These are phyloP conservation scores for Aspergillus incahuasiensis DNA, from an alignment of 495 filamentous ascomycete species.

Conservation along the genomic window DNA sequence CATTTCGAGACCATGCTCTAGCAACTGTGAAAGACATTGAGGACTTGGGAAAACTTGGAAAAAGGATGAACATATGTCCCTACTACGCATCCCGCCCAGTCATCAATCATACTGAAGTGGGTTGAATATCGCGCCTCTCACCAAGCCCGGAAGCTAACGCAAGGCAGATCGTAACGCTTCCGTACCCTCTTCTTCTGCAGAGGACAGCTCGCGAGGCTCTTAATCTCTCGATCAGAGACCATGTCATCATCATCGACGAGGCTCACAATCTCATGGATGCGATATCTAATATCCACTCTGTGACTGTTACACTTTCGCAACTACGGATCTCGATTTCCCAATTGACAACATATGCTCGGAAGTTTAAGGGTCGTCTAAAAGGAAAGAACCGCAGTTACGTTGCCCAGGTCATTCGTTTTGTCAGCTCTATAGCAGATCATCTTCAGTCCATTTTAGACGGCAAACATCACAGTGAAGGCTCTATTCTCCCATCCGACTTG, in stretches of 20 bases:
- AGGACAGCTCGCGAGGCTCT: conserved; percentile 85
- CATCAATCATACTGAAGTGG: conserved; percentile 72
- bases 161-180: conserved; percentile 81
- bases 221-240: conserved; percentile 75
- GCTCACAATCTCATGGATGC: conserved; percentile 98
- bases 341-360: conserved; percentile 76
- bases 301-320: conserved; percentile 67
- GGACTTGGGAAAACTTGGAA: conserved; percentile 75
- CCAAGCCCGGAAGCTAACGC: conserved; percentile 9
- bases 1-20: conserved; percentile 84
- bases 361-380: conserved; percentile 81
- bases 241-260: conserved; percentile 92
- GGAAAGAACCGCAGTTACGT: conserved; percentile 92
- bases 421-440: conserved; percentile 69
- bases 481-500: conserved; percentile 62
- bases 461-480: conserved; percentile 52
- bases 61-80: conserved; percentile 77
- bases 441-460: conserved; percentile 44
- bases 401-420: conserved; percentile 73
- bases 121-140: conserved; percentile 10
- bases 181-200: conserved; percentile 87
- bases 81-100: conserved; percentile 89
- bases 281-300: conserved; percentile 80
- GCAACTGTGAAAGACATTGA: conserved; percentile 91
- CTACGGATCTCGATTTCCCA: conserved; percentile 66